Evolutionary conservation across 2,329 filamentous ascomycete genomes (phyloP).

Genomic region (Penicillium brasilianum): DNA sequence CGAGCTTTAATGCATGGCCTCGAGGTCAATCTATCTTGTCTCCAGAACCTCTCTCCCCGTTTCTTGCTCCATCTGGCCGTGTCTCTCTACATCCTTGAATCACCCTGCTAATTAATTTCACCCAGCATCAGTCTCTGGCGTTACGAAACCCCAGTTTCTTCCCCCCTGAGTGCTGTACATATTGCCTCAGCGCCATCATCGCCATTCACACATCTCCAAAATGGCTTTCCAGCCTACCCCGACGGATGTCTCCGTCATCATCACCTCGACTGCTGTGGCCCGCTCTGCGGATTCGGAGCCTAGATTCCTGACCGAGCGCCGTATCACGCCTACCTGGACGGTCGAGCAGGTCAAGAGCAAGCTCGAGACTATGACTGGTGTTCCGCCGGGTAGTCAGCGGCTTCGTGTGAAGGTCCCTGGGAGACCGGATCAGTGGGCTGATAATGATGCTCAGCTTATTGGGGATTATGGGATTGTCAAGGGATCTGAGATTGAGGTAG

Average conservation of each 20-base stretch:
- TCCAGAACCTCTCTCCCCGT: background rate
- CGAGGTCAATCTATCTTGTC: background rate
- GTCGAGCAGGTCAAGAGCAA: constrained; percentile 82
- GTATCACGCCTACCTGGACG: constrained; percentile 90
- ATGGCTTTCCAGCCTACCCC: constrained; percentile 48
- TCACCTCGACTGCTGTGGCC: constrained; percentile 39
- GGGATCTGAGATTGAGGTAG: constrained; percentile 52
- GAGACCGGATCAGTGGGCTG: constrained; percentile 63
- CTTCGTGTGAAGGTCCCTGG: constrained; percentile 72
- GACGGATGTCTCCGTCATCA: constrained; percentile 46
- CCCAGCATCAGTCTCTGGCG: background rate
- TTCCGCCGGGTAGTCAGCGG: constrained; percentile 79
- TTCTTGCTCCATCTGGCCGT: background rate
- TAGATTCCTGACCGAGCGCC: constrained; percentile 74
- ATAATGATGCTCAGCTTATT: constrained; percentile 74
- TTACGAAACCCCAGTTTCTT: background rate
- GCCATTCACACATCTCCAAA: constrained; percentile 4
- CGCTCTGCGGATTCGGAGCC: constrained; percentile 31
- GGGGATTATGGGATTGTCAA: constrained; percentile 51
- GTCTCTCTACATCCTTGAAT: background rate
- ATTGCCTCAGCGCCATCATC: background rate
- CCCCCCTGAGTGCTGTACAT: background rate
- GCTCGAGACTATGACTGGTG: constrained; percentile 89
- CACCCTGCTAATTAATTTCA: background rate
- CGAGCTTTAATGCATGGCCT: background rate